Conservation (phyloP, 1,284 basidiomycete species). For the Trametes pubescens region DNA sequence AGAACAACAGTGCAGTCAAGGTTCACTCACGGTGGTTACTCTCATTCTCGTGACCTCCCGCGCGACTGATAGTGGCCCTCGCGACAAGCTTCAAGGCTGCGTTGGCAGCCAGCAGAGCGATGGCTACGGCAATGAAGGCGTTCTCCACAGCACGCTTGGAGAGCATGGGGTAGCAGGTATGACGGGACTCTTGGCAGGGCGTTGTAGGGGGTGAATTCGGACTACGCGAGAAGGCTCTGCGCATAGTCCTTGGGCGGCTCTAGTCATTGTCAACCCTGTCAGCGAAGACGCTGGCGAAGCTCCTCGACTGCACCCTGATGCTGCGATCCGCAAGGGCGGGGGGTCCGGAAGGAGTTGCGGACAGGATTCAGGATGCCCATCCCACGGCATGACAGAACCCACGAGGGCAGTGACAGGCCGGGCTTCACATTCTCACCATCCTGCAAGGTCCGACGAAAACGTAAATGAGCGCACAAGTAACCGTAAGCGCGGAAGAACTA, state of each 20-base stretch:
- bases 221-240: background rate
- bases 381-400: constrained; percentile 4
- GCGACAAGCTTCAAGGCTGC: constrained; percentile 16
- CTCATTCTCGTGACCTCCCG: background rate
- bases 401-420: background rate
- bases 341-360: background rate
- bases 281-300: constrained; percentile 2
- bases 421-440: background rate
- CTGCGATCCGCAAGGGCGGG: background rate
- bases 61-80: background rate
- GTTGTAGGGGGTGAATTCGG: background rate
- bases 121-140: constrained; percentile 74
- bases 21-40: constrained; percentile 1
- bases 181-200: background rate
- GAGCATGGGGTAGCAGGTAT: background rate
- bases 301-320: background rate
- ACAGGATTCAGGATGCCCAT: background rate
- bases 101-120: constrained; percentile 14
- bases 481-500: background rate
- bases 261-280: background rate
- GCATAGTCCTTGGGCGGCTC: background rate
- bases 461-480: background rate
- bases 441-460: background rate
- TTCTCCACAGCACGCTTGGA: constrained; percentile 42
- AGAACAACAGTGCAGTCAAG: background rate